Base-by-base conservation (phyloP, 2,329 filamentous ascomycete genomes). In the Teratosphaeria viscida region DNA sequence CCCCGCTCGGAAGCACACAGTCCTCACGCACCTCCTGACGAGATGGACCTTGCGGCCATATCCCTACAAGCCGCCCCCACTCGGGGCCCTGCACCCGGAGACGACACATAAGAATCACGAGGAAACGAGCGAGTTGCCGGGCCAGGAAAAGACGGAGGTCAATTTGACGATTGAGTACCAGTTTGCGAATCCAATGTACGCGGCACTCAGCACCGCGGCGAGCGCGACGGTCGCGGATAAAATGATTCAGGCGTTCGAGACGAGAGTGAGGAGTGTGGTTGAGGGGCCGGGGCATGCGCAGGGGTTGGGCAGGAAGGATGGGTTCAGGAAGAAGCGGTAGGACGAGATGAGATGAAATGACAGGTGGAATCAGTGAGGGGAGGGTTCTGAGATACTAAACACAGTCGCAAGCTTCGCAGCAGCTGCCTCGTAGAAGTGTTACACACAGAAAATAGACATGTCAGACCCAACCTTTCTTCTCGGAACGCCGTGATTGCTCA, bases 161-260 rank as follows among this genome's bases (percentile, higher is more conserved):
- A 80, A 83, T 66, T 76, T 99, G 66, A 79, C 81, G 59, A 86
- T 99, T 66, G 82, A 86, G 63, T 96, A 92, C 72, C 84, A 87
- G 73, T 96, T 99, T 72, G 81, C 84, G 66, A 97, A 92, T 74
- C 90, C 92, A n/a, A 73, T 96, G 59, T 95, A 96, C 76, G 86
- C 85, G 52, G 85, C 88, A 23, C 79, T 96, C 70, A 94, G 92
- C 72, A 82, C 85, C 43, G 87, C 89, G 37, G 86, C 94, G 27
- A 90, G 90, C 64, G 87, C 90, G 35, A 90, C 89, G 75, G 85
- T 96, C 63, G 92, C 90, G 1, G 85, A 85, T 3, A 80, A 88
- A 64, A 96, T 99, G 91, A 88, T 97, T 65, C 86, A 89, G 73
- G 92, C 94, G 0, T 99, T 99, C 77, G 92, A 96, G 77, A 83